These are phyloP conservation scores for Fusarium verticillioides DNA, from an alignment of 2,329 filamentous ascomycete species.

Conservation along the genomic window DNA sequence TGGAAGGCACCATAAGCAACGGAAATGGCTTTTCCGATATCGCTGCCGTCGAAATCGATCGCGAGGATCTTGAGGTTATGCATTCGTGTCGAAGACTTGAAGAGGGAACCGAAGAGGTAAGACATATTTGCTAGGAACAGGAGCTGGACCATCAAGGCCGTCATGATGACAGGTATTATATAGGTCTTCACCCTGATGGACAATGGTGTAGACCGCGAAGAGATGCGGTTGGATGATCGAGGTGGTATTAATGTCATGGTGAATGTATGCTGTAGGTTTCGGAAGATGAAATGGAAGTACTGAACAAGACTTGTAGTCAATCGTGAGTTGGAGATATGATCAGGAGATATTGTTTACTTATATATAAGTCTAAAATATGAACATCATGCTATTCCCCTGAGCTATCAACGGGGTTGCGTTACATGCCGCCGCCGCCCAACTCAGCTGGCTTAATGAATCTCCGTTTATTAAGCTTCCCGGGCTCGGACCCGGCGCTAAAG, in stretches of 20 bases:
- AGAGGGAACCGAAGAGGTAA: background rate
- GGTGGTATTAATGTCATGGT: background rate
- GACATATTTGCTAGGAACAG: background rate
- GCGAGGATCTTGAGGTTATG: background rate
- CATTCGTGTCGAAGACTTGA: background rate
- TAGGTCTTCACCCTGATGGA: background rate
- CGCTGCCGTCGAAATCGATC: background rate
- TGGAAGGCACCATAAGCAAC: background rate
- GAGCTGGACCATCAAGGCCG: background rate
- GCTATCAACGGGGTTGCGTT: background rate
- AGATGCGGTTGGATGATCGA: background rate
- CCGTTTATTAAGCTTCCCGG: background rate
- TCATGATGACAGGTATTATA: background rate
- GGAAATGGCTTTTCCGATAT: background rate
- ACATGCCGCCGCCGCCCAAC: background rate
- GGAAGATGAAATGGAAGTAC: background rate
- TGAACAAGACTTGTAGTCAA: background rate
- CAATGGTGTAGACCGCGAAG: background rate
- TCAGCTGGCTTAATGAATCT: background rate
- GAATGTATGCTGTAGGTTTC: background rate
- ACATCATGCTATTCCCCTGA: background rate
- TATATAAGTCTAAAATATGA: background rate
- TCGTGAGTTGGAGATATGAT: accelerated
- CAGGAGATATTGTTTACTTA: background rate
- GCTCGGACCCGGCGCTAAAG: background rate